Percentiles rank a stretch among this genome's conserved stretches.
Conservation (phyloP, 176 grass and related monocot genomes). For the Bolboschoenus planiculmis region DNA sequence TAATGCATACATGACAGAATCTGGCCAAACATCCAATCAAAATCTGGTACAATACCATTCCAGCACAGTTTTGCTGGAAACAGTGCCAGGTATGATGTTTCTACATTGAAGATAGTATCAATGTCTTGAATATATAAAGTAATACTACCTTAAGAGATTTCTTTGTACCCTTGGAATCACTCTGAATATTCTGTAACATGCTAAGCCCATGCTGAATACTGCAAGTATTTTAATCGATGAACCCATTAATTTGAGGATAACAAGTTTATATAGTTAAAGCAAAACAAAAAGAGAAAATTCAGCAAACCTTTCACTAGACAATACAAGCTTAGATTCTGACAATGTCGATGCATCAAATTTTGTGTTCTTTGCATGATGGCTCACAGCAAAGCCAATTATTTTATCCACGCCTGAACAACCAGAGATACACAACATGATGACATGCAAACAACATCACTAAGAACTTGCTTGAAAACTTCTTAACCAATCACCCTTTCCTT, state of each 20-base stretch:
- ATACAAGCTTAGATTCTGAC: constrained; percentile 38
- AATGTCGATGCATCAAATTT: constrained; percentile 21
- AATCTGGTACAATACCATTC: not conserved
- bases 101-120: not conserved
- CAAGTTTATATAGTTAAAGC: constrained; percentile 11
- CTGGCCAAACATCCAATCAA: not conserved
- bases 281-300: constrained; percentile 13
- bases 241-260: constrained; percentile 11
- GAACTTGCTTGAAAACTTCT: not conserved
- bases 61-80: not conserved
- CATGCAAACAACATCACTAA: not conserved
- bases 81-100: not conserved
- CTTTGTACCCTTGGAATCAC: constrained; percentile 65
- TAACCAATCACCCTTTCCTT: not conserved
- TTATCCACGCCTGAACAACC: constrained; percentile 83
- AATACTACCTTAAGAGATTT: constrained; percentile 83
- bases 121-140: not conserved
- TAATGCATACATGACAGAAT: not conserved
- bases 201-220: constrained; percentile 73
- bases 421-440: not conserved
- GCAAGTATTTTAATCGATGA: constrained; percentile 27
- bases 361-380: constrained; percentile 60
- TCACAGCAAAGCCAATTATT: constrained; percentile 86
- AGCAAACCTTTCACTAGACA: constrained; percentile 69
- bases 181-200: constrained; percentile 70